Percentiles rank a stretch among this genome's conserved stretches.
These are phyloP conservation scores for Sporothrix brunneoviolacea DNA, from an alignment of 2,329 filamentous ascomycete genomes.

Conservation along the genomic window DNA sequence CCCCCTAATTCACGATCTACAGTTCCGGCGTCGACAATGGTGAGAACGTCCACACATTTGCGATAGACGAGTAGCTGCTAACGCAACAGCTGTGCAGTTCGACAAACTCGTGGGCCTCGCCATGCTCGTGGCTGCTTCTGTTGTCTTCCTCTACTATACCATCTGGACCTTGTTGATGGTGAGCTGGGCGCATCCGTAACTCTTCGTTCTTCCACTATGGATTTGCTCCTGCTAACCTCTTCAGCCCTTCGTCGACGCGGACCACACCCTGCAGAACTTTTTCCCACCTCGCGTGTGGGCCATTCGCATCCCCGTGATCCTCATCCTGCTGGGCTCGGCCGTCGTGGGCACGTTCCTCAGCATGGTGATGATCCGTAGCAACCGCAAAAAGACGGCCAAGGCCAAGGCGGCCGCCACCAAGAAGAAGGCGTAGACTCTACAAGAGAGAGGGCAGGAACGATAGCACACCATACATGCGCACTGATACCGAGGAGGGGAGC, in stretches of 20 bases:
- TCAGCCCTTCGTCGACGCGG: conserved; percentile 93
- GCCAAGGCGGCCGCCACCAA: conserved; percentile 64
- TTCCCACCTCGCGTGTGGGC: conserved; percentile 98
- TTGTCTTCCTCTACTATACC: conserved; percentile 79
- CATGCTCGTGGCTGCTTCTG: conserved; percentile 60
- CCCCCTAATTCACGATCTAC: not conserved
- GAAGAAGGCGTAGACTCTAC: conserved; percentile 66
- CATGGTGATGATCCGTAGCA: conserved; percentile 98
- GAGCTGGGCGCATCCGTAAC: conserved; percentile 23
- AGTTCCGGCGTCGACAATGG: conserved; percentile 7
- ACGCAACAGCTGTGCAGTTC: conserved; percentile 60
- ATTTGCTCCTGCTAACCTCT: not conserved
- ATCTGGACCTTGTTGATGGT: conserved; percentile 98
- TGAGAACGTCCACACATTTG: too few relatives aligned
- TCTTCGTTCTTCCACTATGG: conserved; percentile 9
- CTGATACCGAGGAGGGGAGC: too few relatives aligned
- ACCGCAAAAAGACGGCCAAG: conserved; percentile 95
- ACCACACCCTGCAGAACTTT: conserved; percentile 86
- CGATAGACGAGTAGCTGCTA: too few relatives aligned
- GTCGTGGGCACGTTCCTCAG: conserved; percentile 94
- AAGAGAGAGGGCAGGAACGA: not conserved
- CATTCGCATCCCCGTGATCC: conserved; percentile 94
- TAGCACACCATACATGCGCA: not conserved
- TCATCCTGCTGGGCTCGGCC: conserved; percentile 83
- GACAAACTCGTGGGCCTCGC: conserved; percentile 71